Base-by-base conservation (phyloP, 768 basidiomycete species). In the Cytidiella melzeri region DNA sequence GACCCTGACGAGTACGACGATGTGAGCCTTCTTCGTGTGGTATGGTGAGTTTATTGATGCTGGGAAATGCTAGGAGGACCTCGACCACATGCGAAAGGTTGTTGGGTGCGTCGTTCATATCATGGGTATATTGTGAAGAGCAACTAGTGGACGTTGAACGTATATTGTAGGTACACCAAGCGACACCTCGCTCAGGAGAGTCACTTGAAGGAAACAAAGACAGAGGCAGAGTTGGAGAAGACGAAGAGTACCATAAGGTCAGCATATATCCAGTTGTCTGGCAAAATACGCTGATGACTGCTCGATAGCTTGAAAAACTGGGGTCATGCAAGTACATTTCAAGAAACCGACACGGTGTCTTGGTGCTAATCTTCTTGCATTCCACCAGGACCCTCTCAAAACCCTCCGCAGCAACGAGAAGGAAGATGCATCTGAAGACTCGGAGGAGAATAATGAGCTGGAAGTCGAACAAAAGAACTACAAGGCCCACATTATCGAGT, bases 1-100 rank as follows among this genome's bases (percentile, higher is more conserved):
- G 60, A 61, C 36, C 59, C 60, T 24, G 58, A 57, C 36, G 53
- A 52, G 42, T 67, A 68, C 45, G 65, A 64, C 40, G 58, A 64
- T 38, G 62, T 66, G 39, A 15, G 57, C 46, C 7, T 18, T 23
- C 4, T n/a, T 5, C 13, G n/a, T n/a, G n/a, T n/a, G n/a, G n/a
- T n/a, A n/a, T n/a, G n/a, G 26, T n/a, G n/a, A n/a, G n/a, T n/a
- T n/a, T n/a, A n/a, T n/a, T n/a, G n/a, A n/a, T n/a, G n/a, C n/a
- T n/a, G n/a, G n/a, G n/a, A n/a, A n/a, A n/a, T 9, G 23, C 11
- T 38, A 67, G 63, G 58, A 61, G 28, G 64, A 64, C 26, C 58
- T 65, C n/a, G 55, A 57, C 51, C 65, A 67, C 50, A 65, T 67
- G 53, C 54, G 64, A 21, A 67, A 65, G 48, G 65, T 67, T 20